Percentiles rank a stretch among this genome's conserved stretches.
Conservation (phyloP, 2,329 filamentous ascomycete genomes). For the Stenocarpella maydis region DNA sequence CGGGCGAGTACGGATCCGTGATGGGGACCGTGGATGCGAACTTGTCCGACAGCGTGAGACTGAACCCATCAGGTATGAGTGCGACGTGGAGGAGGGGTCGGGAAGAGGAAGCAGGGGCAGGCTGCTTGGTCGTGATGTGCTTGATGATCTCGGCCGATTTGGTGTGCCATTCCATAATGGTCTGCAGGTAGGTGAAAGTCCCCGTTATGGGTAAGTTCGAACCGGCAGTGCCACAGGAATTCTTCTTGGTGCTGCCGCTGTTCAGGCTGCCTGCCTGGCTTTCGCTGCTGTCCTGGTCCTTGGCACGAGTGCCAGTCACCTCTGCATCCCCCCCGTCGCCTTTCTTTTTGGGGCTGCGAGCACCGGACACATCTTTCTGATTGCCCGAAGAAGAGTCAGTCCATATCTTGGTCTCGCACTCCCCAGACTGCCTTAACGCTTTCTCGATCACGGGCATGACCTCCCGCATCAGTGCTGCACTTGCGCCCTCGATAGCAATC, state of each 20-base stretch:
- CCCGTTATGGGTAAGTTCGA: background rate
- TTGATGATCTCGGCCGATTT: constrained; percentile 75
- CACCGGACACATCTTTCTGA: background rate
- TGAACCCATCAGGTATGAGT: constrained; percentile 79
- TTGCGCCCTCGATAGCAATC: constrained; percentile 82
- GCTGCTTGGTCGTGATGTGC: constrained; percentile 51
- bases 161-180: constrained; percentile 77
- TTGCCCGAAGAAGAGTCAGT: constrained; percentile 39
- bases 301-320: constrained; percentile 21
- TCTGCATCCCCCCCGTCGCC: constrained; percentile 20
- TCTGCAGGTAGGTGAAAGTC: constrained; percentile 65
- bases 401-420: constrained; percentile 59
- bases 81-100: constrained; percentile 68
- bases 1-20: constrained; percentile 76
- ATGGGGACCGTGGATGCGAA: constrained; percentile 80
- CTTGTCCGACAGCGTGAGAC: constrained; percentile 78
- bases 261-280: constrained; percentile 25
- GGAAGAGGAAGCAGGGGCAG: constrained; percentile 18
- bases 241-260: background rate
- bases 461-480: constrained; percentile 56
- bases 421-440: constrained; percentile 60
- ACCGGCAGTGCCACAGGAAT: background rate
- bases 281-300: background rate
- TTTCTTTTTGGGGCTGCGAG: constrained; percentile 48
- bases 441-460: constrained; percentile 72